Base-by-base conservation (phyloP, 108 stramenopile species). In the Fragilaria crotonensis region DNA sequence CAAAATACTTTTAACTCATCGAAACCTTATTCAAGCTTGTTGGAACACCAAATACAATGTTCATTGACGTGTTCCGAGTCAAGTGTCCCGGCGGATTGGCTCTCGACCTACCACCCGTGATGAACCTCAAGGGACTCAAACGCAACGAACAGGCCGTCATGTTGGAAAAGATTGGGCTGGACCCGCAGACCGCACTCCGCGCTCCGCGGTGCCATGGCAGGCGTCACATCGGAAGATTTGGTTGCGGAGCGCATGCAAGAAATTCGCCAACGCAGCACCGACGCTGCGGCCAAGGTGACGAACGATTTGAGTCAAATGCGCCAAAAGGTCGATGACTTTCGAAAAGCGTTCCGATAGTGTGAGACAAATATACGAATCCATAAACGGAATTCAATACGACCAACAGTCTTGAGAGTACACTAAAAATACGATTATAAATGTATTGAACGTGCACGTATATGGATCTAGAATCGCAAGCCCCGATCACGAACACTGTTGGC, bases 21-120 rank as follows among this genome's bases (percentile, higher is more conserved):
- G 98, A 99, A 67, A 86, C 88, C 11, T 72, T 98, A 47, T 85
- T 99, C 23, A 99, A 99, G 69, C 85, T 99, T 48, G 89, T 96
- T 3, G 96, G 93, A 7, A 93, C n/a, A n/a, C n/a, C n/a, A n/a
- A n/a, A n/a, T n/a, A n/a, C n/a, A n/a, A n/a, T n/a, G n/a, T n/a
- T n/a, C 95, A 80, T 96, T 57, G 98, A 95, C 29, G 88, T 94
- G 33, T 91, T 94, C 70, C 76, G 76, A 36, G 83, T 78, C 45
- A 90, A 96, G 70, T 94, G 94, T 94, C 83, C 83, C 2, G 78
- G 83, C 48, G 89, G 93, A 20, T 65, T 84, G 51, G 85, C 75
- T 25, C 45, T 71, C 30, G 96, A 97, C 51, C 71, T 97, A 4
- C 82, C 84, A 58, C 67, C 63, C 4, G 87, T 97, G 30, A 93